Evolutionary conservation across 2,329 filamentous ascomycete genomes (phyloP).

Genomic region (Cladosporium sp.): DNA sequence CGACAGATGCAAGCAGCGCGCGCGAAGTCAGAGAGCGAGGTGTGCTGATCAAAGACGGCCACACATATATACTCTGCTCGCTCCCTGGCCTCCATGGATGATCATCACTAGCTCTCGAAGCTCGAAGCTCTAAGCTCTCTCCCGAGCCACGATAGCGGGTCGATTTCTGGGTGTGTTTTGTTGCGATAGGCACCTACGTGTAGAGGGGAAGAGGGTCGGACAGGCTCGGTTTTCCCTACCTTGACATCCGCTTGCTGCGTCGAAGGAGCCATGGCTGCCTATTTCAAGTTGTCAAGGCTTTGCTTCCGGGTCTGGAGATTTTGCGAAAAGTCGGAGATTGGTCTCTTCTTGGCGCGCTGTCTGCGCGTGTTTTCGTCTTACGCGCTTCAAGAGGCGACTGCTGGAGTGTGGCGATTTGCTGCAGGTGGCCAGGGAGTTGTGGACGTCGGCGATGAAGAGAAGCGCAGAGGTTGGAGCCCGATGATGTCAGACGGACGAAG

Average conservation of each 20-base stretch:
- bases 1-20: background rate
- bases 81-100: background rate
- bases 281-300: background rate
- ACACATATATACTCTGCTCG: background rate
- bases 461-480: conserved; percentile 8
- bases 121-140: background rate
- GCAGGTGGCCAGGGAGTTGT: background rate
- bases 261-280: conserved; percentile 21
- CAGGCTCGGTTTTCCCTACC: conserved; percentile 19
- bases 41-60: background rate
- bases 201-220: conserved; percentile 13
- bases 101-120: background rate
- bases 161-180: background rate
- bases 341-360: background rate
- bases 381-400: background rate
- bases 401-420: conserved; percentile 10
- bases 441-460: background rate
- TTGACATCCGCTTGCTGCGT: conserved; percentile 20
- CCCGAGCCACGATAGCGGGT: background rate
- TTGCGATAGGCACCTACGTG: conserved; percentile 10
- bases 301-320: background rate
- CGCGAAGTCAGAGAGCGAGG: background rate
- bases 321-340: background rate
- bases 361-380: background rate
- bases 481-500: conserved; percentile 16